phyloP scores from a whole-genome alignment of 2,329 filamentous ascomycete species.

The Eutypa lata region DNA sequence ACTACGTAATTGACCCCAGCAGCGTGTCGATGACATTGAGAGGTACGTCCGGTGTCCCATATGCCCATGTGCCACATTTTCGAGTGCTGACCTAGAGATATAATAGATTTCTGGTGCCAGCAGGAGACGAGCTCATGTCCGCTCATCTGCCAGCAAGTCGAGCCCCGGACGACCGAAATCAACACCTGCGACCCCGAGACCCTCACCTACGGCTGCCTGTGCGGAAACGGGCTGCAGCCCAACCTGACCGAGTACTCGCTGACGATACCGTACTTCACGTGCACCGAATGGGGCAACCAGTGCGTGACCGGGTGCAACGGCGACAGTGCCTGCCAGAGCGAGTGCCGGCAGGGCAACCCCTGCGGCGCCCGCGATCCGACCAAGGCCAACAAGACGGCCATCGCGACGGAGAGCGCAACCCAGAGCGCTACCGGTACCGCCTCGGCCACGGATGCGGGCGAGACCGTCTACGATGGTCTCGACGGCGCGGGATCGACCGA shows the following conservation, averaged over 20 bases:
- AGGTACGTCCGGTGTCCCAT: slow-evolving; percentile 38
- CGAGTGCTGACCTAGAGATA: neutral
- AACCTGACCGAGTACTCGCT: slow-evolving; percentile 75
- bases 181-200: slow-evolving; percentile 67
- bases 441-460: slow-evolving; percentile 28
- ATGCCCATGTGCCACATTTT: neutral
- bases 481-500: slow-evolving; percentile 15
- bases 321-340: slow-evolving; percentile 55
- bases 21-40: slow-evolving; percentile 51
- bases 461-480: slow-evolving; percentile 15
- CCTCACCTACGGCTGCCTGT: slow-evolving; percentile 71
- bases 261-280: slow-evolving; percentile 75
- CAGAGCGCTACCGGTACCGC: slow-evolving; percentile 34
- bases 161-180: slow-evolving; percentile 46
- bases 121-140: slow-evolving; percentile 64
- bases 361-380: slow-evolving; percentile 69
- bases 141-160: slow-evolving; percentile 64
- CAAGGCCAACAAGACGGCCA: slow-evolving; percentile 53
- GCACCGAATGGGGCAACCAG: slow-evolving; percentile 67
- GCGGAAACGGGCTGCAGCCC: slow-evolving; percentile 61
- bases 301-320: slow-evolving; percentile 58
- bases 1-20: slow-evolving; percentile 61
- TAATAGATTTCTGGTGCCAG: slow-evolving; percentile 58
- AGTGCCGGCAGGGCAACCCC: slow-evolving; percentile 64
- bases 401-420: slow-evolving; percentile 34